phyloP scores from a whole-genome alignment of 495 filamentous ascomycete species.

The Parathielavia appendiculata region DNA sequence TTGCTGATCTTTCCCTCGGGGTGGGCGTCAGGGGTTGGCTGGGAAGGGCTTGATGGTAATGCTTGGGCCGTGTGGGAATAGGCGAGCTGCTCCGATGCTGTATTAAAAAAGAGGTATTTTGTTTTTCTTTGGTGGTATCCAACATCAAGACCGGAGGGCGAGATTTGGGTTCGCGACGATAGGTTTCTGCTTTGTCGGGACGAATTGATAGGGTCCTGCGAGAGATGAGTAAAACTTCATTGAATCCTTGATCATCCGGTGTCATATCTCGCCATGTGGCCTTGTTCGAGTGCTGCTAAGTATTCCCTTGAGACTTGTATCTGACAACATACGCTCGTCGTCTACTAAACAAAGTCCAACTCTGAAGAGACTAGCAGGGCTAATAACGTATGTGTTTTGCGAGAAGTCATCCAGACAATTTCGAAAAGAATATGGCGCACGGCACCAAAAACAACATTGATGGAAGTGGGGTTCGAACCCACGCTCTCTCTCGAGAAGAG shows the following conservation, averaged over 20 bases:
- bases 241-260: background rate
- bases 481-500: constrained; percentile 27
- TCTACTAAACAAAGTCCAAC: background rate
- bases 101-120: constrained; percentile 10
- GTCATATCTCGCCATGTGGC: background rate
- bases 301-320: too few species aligned
- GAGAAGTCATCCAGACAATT: background rate
- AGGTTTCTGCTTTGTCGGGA: background rate
- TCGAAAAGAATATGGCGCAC: background rate
- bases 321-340: too few species aligned
- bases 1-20: background rate
- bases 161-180: background rate
- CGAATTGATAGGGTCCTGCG: background rate
- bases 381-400: background rate
- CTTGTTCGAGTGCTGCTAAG: background rate
- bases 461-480: constrained; percentile 27
- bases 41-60: constrained; percentile 4
- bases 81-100: constrained; percentile 2
- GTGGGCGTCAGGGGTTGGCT: constrained; percentile 14
- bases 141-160: background rate
- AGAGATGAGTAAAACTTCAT: background rate
- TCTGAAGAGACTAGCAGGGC: background rate
- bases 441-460: constrained; percentile 13
- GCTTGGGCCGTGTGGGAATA: constrained; percentile 3
- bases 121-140: constrained; percentile 1